Percentiles rank a stretch among this genome's conserved stretches.
Conservation (phyloP, 768 basidiomycete species). For the Ramaria sp. region DNA sequence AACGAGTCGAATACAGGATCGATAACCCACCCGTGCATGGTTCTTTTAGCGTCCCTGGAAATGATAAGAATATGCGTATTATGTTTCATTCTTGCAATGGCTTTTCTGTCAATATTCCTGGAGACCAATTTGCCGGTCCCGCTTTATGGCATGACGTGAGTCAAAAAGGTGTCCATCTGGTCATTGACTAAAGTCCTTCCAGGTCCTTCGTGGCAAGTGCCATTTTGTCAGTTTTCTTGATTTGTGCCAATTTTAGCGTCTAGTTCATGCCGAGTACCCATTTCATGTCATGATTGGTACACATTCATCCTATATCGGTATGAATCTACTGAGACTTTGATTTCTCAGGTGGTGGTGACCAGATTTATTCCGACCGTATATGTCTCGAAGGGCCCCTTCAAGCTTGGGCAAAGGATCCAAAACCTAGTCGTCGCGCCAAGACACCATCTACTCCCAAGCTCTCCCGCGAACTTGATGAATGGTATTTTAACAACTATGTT, state of each 20-base stretch:
- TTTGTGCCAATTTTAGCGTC: neutral
- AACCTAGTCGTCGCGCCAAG: constrained; percentile 2
- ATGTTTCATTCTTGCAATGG: constrained; percentile 14
- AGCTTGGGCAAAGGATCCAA: constrained; percentile 7
- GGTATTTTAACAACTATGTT: constrained; percentile 12
- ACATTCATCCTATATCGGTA: neutral
- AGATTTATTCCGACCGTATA: constrained; percentile 13
- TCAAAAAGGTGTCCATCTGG: neutral
- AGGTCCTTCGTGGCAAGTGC: constrained; percentile 7
- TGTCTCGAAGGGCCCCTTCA: constrained; percentile 10
- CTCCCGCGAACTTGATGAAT: constrained; percentile 9
- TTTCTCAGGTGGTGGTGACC: constrained; percentile 1
- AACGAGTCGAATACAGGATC: constrained; percentile 9
- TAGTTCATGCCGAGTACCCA: constrained; percentile 8
- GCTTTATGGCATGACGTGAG: constrained; percentile 12
- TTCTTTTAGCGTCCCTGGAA: constrained; percentile 11
- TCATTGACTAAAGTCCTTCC: neutral
- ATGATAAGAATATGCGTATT: constrained; percentile 12
- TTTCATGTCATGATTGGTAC: constrained; percentile 13
- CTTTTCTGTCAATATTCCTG: constrained; percentile 10
- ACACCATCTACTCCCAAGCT: constrained; percentile 10
- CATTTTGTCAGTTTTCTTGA: neutral
- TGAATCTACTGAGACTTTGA: neutral
- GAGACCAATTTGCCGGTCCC: constrained; percentile 9
- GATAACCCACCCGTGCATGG: neutral